Base-by-base conservation (phyloP, 2,329 filamentous ascomycete species). In the Fusarium tuaranense region DNA sequence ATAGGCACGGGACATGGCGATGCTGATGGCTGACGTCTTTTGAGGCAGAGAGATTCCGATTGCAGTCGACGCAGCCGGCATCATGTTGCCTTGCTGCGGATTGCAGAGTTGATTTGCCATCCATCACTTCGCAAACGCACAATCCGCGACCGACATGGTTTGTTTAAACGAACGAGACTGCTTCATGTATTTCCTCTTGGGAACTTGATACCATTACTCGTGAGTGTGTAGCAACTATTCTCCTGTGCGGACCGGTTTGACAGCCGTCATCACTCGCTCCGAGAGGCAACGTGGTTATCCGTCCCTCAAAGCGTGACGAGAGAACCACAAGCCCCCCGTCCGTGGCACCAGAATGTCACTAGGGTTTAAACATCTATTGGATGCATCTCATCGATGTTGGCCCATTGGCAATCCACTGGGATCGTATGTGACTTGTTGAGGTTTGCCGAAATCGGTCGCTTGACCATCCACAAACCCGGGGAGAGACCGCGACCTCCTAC, bases 211-310 rank as follows among this genome's bases (percentile, higher is more conserved):
- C 14, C 20, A 32, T 30, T 32, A n/a, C 34, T 62, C 12, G 46
- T 36, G 27, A 59, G 38, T 75, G 72, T 74, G 72, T 75, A 75
- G 72, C 72, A 68, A 53, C 25, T 63, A 32, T 38, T 53, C 51
- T 38, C 57, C 63, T 70, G 20, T 63, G 58, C 66, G 63, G 60
- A 55, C 51, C 64, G 66, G 68, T 74, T 68, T 74, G 72, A 70
- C 72, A 74, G 60, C 72, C 72, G 72, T 63, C 57, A 73, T 73
- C 70, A 73, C 69, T 74, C 61, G 67, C 70, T 69, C 72, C 72
- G 72, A 75, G 58, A 38, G 64, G 72, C 72, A 74, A 75, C 72
- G 69, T 74, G 72, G 62, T 64, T 59, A 27, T 12, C 62, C 44
- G 72, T 74, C 59, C 41, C 69, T 75, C 72, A 63, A 57, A 62